A percentile compares a stretch with the other conserved stretches of the same genome.
Conservation (phyloP, 2,329 filamentous ascomycete genomes). For the Cercospora canescens region DNA sequence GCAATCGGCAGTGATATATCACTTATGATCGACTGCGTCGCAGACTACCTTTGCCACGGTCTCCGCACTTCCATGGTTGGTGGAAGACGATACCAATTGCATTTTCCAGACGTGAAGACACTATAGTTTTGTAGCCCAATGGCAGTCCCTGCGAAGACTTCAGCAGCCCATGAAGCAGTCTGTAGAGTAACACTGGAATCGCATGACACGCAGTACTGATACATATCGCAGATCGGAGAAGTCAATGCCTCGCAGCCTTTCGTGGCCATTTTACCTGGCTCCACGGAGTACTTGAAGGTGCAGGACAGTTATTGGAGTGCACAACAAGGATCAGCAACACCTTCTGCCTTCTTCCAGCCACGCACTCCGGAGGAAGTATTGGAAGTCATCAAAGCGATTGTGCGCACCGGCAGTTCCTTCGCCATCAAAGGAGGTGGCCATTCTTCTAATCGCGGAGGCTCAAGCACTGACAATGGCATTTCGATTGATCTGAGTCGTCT, state of each 20-base stretch:
- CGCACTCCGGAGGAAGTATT: neutral
- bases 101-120: no score
- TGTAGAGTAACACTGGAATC: neutral
- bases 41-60: neutral
- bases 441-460: slow-evolving; percentile 18
- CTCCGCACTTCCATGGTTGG: neutral
- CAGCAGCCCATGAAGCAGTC: neutral
- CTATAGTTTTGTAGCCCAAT: neutral
- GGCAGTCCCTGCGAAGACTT: neutral
- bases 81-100: neutral
- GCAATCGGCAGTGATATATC: neutral
- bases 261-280: neutral
- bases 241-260: neutral
- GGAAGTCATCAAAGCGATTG: neutral
- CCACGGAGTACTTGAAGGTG: neutral
- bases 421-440: slow-evolving; percentile 32
- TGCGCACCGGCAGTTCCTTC: slow-evolving; percentile 21
- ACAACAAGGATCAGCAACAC: neutral
- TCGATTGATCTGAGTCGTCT: slow-evolving; percentile 25
- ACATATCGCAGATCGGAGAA: neutral
- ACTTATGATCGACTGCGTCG: no score
- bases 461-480: slow-evolving; percentile 27
- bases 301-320: neutral
- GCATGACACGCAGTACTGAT: neutral
- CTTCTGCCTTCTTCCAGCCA: neutral